These are phyloP conservation scores for Sporisorium sorghi DNA, from an alignment of 1,284 basidiomycete species.

Conservation along the genomic window DNA sequence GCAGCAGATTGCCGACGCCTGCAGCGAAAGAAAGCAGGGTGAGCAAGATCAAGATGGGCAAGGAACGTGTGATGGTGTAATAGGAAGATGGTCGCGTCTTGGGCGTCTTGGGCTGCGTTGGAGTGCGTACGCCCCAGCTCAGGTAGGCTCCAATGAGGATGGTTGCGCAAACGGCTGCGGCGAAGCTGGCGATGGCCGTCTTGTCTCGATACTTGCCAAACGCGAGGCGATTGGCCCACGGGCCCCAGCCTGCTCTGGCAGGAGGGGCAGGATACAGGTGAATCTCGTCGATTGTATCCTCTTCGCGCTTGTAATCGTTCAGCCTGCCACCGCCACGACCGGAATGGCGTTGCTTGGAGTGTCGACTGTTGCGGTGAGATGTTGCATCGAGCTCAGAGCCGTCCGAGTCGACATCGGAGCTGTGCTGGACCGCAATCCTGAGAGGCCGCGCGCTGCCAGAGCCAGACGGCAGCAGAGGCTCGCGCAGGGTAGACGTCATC, in stretches of 20 bases:
- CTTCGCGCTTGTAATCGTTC: slow-evolving; percentile 6
- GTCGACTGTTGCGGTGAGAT: slow-evolving; percentile 3
- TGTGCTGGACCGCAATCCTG: slow-evolving; percentile 16
- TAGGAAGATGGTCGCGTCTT: slow-evolving; percentile 71
- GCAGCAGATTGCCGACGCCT: slow-evolving; percentile 76
- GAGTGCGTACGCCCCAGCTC: slow-evolving; percentile 39
- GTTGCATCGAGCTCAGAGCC: slow-evolving; percentile 18
- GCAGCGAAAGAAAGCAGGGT: slow-evolving; percentile 80
- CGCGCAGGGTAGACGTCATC: slow-evolving; percentile 46
- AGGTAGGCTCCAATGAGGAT: slow-evolving; percentile 50
- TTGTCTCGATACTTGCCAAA: slow-evolving; percentile 61
- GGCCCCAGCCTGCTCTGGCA: slow-evolving; percentile 47
- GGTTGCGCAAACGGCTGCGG: slow-evolving; percentile 34
- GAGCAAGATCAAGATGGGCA: slow-evolving; percentile 84
- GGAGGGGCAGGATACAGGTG: slow-evolving; percentile 50
- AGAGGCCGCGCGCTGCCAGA: slow-evolving; percentile 26
- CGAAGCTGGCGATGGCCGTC: slow-evolving; percentile 53
- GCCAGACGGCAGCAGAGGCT: slow-evolving; percentile 45
- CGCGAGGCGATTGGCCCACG: slow-evolving; percentile 53
- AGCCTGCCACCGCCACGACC: slow-evolving; percentile 5
- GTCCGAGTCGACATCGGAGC: slow-evolving; percentile 28
- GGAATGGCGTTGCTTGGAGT: slow-evolving; percentile 14
- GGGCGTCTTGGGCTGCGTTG: slow-evolving; percentile 49
- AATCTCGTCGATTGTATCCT: slow-evolving; percentile 32
- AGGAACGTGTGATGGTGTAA: slow-evolving; percentile 75